These are phyloP conservation scores for Chlorociboria aeruginascens DNA, from an alignment of 495 filamentous ascomycete genomes.

Conservation along the genomic window DNA sequence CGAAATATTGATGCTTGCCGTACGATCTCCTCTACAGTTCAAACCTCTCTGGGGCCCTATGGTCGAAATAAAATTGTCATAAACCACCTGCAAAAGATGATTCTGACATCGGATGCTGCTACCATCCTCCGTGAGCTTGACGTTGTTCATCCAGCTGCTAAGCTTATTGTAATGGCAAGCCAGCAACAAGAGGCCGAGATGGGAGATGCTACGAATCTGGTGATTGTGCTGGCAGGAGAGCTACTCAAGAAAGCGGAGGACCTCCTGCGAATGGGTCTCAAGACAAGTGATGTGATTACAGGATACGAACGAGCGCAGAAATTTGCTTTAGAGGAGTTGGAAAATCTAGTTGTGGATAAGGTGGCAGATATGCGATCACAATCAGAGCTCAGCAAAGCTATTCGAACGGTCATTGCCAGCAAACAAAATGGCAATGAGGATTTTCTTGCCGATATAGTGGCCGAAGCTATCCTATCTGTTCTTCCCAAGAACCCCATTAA, in stretches of 20 bases:
- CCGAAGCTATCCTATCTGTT: slow-evolving; percentile 88
- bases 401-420: slow-evolving; percentile 87
- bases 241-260: slow-evolving; percentile 96
- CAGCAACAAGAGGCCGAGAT: slow-evolving; percentile 99
- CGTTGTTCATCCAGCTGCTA: slow-evolving; percentile 96
- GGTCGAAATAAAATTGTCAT: slow-evolving; percentile 99
- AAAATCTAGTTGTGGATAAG: slow-evolving; percentile 85
- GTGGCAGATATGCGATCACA: slow-evolving; percentile 70
- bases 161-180: slow-evolving; percentile 96
- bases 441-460: slow-evolving; percentile 69
- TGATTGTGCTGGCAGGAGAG: slow-evolving; percentile 93
- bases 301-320: slow-evolving; percentile 92
- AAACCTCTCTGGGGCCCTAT: slow-evolving; percentile 93
- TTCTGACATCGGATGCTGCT: slow-evolving; percentile 93
- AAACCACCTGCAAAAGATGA: slow-evolving; percentile 99
- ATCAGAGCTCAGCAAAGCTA: slow-evolving; percentile 83
- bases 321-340: slow-evolving; percentile 72
- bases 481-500: slow-evolving; percentile 94
- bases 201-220: slow-evolving; percentile 96
- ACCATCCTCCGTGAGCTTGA: slow-evolving; percentile 96
- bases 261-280: slow-evolving; percentile 85
- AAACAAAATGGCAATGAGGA: slow-evolving; percentile 95
- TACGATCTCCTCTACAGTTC: slow-evolving; percentile 88
- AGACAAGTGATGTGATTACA: slow-evolving; percentile 89
- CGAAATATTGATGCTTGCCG: slow-evolving; percentile 98